These are phyloP conservation scores for Suillus bovinus DNA, from an alignment of 768 basidiomycete genomes.

Conservation along the genomic window DNA sequence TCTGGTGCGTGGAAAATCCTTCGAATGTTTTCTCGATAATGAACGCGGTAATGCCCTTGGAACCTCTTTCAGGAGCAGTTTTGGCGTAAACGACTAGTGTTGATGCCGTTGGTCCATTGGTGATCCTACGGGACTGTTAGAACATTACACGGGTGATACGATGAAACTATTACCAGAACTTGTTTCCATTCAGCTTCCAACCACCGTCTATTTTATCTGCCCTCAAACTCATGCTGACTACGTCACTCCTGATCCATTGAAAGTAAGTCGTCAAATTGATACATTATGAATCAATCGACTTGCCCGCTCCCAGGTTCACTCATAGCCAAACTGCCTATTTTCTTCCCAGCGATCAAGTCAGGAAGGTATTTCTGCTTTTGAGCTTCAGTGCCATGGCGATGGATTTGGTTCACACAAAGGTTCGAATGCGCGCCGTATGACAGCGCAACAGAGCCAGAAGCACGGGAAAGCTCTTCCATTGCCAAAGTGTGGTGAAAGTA, in stretches of 20 bases:
- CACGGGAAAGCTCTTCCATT: conserved; percentile 91
- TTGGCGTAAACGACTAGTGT: conserved; percentile 94
- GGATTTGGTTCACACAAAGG: conserved; percentile 83
- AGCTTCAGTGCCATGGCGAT: conserved; percentile 76
- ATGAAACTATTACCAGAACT: conserved; percentile 72
- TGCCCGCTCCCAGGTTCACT: conserved; percentile 84
- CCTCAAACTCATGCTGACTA: conserved; percentile 88
- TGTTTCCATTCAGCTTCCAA: conserved; percentile 84
- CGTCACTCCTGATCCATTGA: conserved; percentile 62
- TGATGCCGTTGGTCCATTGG: conserved; percentile 89
- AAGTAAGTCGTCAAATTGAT: conserved; percentile 10
- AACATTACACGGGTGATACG: neutral
- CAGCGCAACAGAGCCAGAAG: conserved; percentile 89
- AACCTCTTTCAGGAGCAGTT: conserved; percentile 71
- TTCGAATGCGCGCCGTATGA: conserved; percentile 94
- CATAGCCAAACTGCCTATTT: conserved; percentile 93
- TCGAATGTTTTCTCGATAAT: conserved; percentile 80
- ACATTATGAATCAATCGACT: neutral
- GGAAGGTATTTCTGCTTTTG: conserved; percentile 85
- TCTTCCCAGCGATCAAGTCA: conserved; percentile 74
- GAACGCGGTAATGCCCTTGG: conserved; percentile 91
- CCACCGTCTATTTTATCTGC: conserved; percentile 79
- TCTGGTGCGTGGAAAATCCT: conserved; percentile 88
- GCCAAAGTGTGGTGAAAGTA: conserved; percentile 89
- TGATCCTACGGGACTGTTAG: conserved; percentile 64